Conservation (phyloP, 306 rosid genomes). For the Coriaria nepalensis region DNA sequence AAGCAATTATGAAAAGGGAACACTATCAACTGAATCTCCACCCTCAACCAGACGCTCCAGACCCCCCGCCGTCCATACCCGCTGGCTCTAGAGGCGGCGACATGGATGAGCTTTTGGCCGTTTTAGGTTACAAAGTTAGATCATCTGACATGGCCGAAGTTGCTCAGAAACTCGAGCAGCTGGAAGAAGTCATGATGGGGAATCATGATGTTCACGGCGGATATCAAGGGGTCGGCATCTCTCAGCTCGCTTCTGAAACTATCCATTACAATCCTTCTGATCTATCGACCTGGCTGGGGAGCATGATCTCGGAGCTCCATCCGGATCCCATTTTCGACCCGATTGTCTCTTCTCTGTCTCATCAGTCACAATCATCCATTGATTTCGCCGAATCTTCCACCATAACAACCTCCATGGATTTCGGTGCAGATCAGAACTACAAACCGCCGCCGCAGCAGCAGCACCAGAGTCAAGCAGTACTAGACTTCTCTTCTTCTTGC, state of each 20-base stretch:
- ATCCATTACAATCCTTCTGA: slow-evolving; percentile 78
- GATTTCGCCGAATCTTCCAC: slow-evolving; percentile 43
- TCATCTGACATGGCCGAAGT: slow-evolving; percentile 77
- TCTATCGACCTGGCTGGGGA: slow-evolving; percentile 54
- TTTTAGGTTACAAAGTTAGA: slow-evolving; percentile 71
- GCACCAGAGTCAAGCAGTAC: no score
- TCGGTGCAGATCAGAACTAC: slow-evolving; percentile 7
- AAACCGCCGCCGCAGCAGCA: not conserved
- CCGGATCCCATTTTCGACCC: slow-evolving; percentile 33
- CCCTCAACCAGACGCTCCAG: slow-evolving; percentile 21
- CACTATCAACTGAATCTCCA: slow-evolving; percentile 21
- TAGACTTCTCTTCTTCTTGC: slow-evolving; percentile 15
- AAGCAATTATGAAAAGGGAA: slow-evolving; percentile 45
- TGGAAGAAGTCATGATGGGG: slow-evolving; percentile 50
- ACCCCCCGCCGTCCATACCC: slow-evolving; percentile 20
- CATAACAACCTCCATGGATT: slow-evolving; percentile 32
- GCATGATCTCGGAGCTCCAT: slow-evolving; percentile 48
- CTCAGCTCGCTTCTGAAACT: slow-evolving; percentile 42
- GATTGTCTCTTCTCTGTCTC: slow-evolving; percentile 8
- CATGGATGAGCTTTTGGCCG: slow-evolving; percentile 80
- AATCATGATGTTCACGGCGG: slow-evolving; percentile 7
- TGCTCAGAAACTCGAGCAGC: slow-evolving; percentile 67
- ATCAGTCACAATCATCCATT: slow-evolving; percentile 7
- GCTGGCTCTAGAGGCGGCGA: slow-evolving; percentile 16
- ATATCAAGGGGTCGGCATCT: slow-evolving; percentile 31